Evolutionary conservation across 1,284 basidiomycete species (phyloP), one percentile per base, ranked within the genome.

Genomic region (Irpex sp.): DNA sequence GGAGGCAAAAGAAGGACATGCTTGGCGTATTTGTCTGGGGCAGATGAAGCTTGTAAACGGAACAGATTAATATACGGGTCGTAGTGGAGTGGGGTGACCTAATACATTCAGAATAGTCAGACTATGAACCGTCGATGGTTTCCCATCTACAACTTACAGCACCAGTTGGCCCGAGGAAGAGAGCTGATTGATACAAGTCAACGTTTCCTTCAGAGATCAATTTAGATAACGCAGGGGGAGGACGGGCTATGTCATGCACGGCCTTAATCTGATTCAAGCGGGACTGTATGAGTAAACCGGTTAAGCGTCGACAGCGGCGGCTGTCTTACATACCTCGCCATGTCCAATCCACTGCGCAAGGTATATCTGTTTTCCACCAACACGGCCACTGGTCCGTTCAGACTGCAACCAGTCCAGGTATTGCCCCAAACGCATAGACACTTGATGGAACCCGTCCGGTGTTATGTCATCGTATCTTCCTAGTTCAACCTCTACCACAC

Each of bases 1-100:
- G 69, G 72, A 9, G 72, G 70, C 11, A 72, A 51, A 3, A 73
- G 60, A 11, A 67, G 50, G 55, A 70, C 63, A 55, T 72, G 71
- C 61, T 73, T 72, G 9, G 64, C 70, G 61, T 65, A 65, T 5
- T 58, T 35, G 7, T 8, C 4, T 8, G 68, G 65, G 7, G 63
- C 61, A 13, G 70, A 70, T 0, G 70, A 68, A 6, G 69, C 69
- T 58, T 67, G 61, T n/a, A 72, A 61, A 39, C 67, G 67, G 66
- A 69, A 71, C 1, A 71, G 60, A 63, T 72, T 73, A 59, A 63
- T 62, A 65, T 72, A 72, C 51, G 70, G 67, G 62, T 72, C 72
- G 53, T 66, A 63, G 51, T 72, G 70, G 43, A 71, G 58, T 9
- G 71, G 69, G 2, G 68, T 69, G 13, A 73, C 62, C 70, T 73